Base-by-base conservation (phyloP, 176 grass and related monocot genomes). In the Ananas comosus region DNA sequence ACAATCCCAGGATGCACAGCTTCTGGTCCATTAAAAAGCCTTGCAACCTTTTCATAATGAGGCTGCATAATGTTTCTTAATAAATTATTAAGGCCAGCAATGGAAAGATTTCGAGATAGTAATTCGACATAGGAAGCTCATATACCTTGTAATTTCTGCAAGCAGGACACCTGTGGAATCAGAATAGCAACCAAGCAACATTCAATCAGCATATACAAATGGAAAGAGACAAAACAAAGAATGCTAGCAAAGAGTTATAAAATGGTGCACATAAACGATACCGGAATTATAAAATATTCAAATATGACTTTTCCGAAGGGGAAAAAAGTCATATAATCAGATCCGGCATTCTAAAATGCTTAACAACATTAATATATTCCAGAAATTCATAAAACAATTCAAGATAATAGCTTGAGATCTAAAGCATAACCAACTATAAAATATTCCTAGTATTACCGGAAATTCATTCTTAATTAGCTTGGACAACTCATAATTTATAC, bases 101-200 rank as follows among this genome's bases (percentile, higher is more conserved):
- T 3, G 11, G 5, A 54, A 69, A 13, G 17, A 67, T 69, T 42
- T 12, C 53, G 24, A 57, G n/a, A 28, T 19, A 48, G 14, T 50
- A 29, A 69, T 22, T n/a, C 19, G 21, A 17, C 23, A 69, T 59
- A 19, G 1, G 13, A 49, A 78, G 9, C 64, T 67, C 17, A 33
- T 27, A 63, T 91, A 97, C 94, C 89, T 99, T 99, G 75, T 91
- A 99, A 80, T 99, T 99, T 86, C 94, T 92, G 75, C 94, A 99
- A 63, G 94, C 94, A 67, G 94, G 94, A 69, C 94, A 99, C 94
- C 94, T 99, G 76, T 18, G 14, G 12, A 86, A 64, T 69, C 63
- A 89, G 74, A 21, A 42, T 10, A 70, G 12, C 51, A 12, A 42
- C 33, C 33, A 51, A 66, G 48, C 56, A 61, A 10, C 29, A 83